Percentiles rank a stretch among this genome's conserved stretches.
These are phyloP conservation scores for Calonectria pteridis DNA, from an alignment of 2,329 filamentous ascomycete species.

Conservation along the genomic window DNA sequence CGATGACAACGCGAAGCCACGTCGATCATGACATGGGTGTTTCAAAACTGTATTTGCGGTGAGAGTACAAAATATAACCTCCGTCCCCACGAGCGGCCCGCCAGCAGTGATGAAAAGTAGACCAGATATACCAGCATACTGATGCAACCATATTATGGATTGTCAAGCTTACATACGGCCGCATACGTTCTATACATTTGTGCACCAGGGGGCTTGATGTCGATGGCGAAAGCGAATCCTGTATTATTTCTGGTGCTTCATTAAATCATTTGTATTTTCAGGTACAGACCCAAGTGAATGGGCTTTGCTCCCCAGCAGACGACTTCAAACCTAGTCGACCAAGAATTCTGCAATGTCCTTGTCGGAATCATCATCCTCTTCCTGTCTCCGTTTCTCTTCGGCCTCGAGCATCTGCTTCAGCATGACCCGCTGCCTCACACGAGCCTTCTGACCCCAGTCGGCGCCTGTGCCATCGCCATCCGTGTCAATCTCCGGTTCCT, in stretches of 20 bases:
- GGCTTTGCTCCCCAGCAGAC: not conserved
- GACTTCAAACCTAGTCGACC: conserved; percentile 58
- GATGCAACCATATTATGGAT: not conserved
- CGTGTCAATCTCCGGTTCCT: conserved; percentile 64
- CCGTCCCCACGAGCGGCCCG: not conserved
- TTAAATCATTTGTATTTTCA: conserved; percentile 22
- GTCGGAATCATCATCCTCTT: conserved; percentile 75
- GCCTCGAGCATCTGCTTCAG: conserved; percentile 74
- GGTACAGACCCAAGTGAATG: not conserved
- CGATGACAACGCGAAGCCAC: not conserved
- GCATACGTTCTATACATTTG: not conserved
- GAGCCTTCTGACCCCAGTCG: conserved; percentile 78
- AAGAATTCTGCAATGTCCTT: conserved; percentile 82
- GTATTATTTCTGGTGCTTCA: not conserved
- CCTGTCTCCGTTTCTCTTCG: conserved; percentile 70
- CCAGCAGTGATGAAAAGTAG: not conserved
- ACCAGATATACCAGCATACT: not conserved
- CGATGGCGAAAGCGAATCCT: not conserved
- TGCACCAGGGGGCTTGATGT: not conserved
- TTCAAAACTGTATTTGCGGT: not conserved
- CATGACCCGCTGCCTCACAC: conserved; percentile 76
- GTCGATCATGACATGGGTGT: not conserved
- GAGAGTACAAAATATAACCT: not conserved
- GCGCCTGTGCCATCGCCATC: conserved; percentile 61
- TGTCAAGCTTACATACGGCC: not conserved